Base-by-base conservation (phyloP, 495 filamentous ascomycete species). In the Trichoderma erinaceum region DNA sequence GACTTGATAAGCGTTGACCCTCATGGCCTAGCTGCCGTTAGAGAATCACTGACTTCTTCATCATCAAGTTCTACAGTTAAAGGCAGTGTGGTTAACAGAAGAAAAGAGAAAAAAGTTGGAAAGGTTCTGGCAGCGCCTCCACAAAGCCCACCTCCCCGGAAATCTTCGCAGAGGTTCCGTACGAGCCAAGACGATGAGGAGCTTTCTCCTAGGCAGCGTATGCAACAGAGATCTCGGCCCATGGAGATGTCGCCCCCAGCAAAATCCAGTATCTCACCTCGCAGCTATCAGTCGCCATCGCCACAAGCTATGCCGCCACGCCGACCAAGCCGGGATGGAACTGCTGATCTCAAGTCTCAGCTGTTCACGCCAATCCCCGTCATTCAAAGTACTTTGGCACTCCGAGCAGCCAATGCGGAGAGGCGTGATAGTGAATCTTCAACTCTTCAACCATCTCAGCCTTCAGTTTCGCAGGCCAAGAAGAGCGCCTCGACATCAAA, bases 311-410 rank as follows among this genome's bases (percentile, higher is more conserved):
- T 73, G 41, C 80, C 83, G 58, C 88, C 89, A 18, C 74, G 78
- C 63, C 78, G 93, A 68, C 93, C 93, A 6, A 97, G 91, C 73
- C 83, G 93, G 82, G 88, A 95, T 70, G 91, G 91, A 12, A 91
- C 89, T 1, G 83, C 88, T 61, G 86, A 87, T 66, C 81, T 96
- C 25, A 75, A 78, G 58, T 78, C 85, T 38, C 82, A 85, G 52
- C 75, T 83, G 23, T 77, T 85, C 48, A 83, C 85, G 11, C 81
- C 86, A 7, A 86, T 88, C 13, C 87, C 90, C 18, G 78, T 96
- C 32, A 87, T 96, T 29, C 90, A 90, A 64, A 94, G 91, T 77
- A 93, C 94, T 73, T 77, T 96, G 38, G 73, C 82, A 56, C 77
- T 81, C 41, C 76, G 78, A n/a, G 79, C 84, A 63, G 74, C 82